Percentiles rank a stretch among this genome's conserved stretches.
Conservation (phyloP, 805 yeast genomes). For the Wickerhamia fluorescens region DNA sequence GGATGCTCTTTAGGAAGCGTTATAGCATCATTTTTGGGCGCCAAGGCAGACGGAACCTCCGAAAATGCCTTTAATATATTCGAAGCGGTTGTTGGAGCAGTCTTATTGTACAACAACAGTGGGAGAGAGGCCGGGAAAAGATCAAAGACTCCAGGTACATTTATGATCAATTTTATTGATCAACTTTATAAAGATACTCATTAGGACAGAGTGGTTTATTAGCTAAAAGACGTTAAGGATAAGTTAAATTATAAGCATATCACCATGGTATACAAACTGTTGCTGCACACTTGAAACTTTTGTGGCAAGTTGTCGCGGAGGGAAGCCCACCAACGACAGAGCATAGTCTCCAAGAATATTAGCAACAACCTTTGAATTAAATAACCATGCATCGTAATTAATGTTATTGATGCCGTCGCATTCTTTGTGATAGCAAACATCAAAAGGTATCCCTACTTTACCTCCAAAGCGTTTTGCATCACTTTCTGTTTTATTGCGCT, state of each 20-base stretch:
- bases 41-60: conserved; percentile 21
- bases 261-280: background rate
- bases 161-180: conserved; percentile 43
- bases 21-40: conserved; percentile 52
- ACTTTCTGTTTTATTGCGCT: too few species aligned
- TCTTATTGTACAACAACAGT: conserved; percentile 51
- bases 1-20: conserved; percentile 80
- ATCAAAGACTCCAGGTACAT: conserved; percentile 48
- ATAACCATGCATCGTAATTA: too few species aligned
- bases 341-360: background rate
- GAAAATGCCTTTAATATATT: conserved; percentile 19
- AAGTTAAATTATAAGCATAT: background rate
- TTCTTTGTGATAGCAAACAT: too few species aligned
- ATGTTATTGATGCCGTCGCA: too few species aligned
- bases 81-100: conserved; percentile 48
- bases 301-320: background rate
- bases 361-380: background rate
- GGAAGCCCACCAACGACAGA: background rate
- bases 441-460: too few species aligned
- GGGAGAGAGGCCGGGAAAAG: conserved; percentile 45
- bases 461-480: too few species aligned
- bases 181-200: conserved; percentile 11
- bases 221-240: too few species aligned
- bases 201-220: background rate
- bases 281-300: too few species aligned